Evolutionary conservation across 2,329 filamentous ascomycete genomes (phyloP).

Genomic region (Claviceps africana): DNA sequence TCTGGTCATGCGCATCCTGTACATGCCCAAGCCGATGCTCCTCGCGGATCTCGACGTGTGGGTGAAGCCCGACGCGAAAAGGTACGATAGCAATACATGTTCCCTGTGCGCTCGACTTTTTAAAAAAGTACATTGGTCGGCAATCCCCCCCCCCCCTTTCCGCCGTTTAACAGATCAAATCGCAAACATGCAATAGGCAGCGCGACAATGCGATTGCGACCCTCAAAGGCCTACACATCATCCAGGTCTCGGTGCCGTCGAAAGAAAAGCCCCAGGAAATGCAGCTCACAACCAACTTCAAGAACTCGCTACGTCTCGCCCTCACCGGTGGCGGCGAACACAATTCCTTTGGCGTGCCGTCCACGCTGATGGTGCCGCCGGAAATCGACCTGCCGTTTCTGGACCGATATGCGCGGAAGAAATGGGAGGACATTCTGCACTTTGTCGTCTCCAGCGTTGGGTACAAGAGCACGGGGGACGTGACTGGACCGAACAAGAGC

Average conservation of each 20-base stretch:
- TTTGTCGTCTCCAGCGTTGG: conserved; percentile 78
- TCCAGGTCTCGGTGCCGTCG: conserved; percentile 47
- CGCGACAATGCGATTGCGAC: conserved; percentile 74
- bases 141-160: too few species aligned
- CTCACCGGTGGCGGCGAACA: conserved; percentile 77
- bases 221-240: conserved; percentile 74
- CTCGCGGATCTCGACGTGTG: conserved; percentile 73
- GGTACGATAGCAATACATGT: conserved; percentile 10
- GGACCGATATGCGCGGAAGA: conserved; percentile 70
- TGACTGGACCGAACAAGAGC: conserved; percentile 49
- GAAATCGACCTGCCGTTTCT: conserved; percentile 58
- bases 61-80: conserved; percentile 53
- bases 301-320: conserved; percentile 67
- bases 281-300: conserved; percentile 68
- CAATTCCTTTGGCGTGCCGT: conserved; percentile 82
- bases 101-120: background rate
- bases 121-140: background rate
- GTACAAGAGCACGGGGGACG: conserved; percentile 31
- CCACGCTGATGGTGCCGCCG: conserved; percentile 44
- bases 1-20: conserved; percentile 90
- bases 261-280: conserved; percentile 57
- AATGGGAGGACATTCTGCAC: conserved; percentile 93
- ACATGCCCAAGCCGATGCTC: conserved; percentile 68
- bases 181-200: conserved; percentile 34
- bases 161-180: background rate